Evolutionary conservation across 768 basidiomycete species (phyloP).

Genomic region (Boletus speciosus): DNA sequence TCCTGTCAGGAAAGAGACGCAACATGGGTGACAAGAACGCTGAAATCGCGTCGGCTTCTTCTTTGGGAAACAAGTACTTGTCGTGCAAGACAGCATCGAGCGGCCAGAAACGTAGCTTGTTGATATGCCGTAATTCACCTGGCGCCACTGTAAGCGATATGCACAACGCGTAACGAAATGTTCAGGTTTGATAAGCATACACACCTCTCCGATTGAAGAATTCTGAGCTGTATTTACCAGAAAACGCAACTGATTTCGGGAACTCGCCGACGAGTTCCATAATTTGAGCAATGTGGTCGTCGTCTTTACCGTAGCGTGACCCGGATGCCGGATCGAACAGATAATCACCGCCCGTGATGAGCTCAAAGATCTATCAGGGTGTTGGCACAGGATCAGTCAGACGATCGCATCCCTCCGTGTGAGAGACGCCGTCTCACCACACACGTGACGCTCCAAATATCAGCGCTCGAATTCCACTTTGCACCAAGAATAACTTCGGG

Average conservation of each 20-base stretch:
- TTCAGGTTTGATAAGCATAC: slow-evolving; percentile 16
- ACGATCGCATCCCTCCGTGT: neutral
- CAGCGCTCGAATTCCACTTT: slow-evolving; percentile 93
- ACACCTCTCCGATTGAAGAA: slow-evolving; percentile 95
- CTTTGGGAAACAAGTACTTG: slow-evolving; percentile 89
- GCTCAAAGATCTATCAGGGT: slow-evolving; percentile 74
- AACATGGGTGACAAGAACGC: slow-evolving; percentile 89
- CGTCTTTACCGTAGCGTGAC: slow-evolving; percentile 92
- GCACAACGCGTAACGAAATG: neutral
- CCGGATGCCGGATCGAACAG: slow-evolving; percentile 97
- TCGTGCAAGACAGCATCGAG: slow-evolving; percentile 79
- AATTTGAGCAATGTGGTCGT: slow-evolving; percentile 96
- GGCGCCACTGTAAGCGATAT: slow-evolving; percentile 8
- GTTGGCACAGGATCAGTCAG: neutral
- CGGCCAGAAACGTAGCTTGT: slow-evolving; percentile 91
- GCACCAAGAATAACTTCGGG: slow-evolving; percentile 97
- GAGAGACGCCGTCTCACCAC: slow-evolving; percentile 53
- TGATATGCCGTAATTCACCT: slow-evolving; percentile 91
- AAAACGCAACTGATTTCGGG: slow-evolving; percentile 76
- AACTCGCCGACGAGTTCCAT: slow-evolving; percentile 94
- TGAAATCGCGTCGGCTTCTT: slow-evolving; percentile 77
- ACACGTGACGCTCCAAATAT: slow-evolving; percentile 96
- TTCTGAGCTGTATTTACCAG: slow-evolving; percentile 90
- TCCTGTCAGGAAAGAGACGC: slow-evolving; percentile 79
- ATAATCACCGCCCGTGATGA: slow-evolving; percentile 95